A percentile compares a stretch with the other conserved stretches of the same genome.
phyloP scores from a whole-genome alignment of 1,139 yeast species.

The Pichia sp. region DNA sequence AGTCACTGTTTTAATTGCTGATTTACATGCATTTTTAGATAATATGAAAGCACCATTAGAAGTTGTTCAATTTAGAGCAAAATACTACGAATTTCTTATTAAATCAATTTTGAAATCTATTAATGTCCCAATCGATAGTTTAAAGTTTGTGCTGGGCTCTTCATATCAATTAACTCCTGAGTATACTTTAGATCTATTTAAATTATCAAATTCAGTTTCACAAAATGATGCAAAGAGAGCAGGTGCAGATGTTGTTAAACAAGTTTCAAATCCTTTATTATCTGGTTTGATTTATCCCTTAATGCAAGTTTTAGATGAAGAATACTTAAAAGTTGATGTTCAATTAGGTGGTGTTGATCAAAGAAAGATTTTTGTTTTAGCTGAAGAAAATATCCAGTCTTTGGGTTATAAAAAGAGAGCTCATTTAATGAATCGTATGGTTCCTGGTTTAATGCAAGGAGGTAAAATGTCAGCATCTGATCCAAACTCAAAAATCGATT shows the following conservation, averaged over 20 bases:
- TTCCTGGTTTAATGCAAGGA: conserved; percentile 94
- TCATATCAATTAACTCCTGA: conserved; percentile 74
- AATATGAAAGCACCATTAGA: conserved; percentile 98
- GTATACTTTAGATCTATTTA: conserved; percentile 85
- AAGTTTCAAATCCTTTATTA: conserved; percentile 86
- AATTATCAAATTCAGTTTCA: conserved; percentile 72
- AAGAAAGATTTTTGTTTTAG: conserved; percentile 93
- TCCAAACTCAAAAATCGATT: conserved; percentile 93
- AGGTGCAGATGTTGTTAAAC: conserved; percentile 99
- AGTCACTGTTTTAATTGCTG: conserved; percentile 90
- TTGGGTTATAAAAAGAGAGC: conserved; percentile 96
- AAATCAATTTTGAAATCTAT: conserved; percentile 80
- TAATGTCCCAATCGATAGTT: conserved; percentile 85
- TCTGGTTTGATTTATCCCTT: conserved; percentile 94
- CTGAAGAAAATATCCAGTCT: conserved; percentile 85
- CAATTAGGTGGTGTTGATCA: conserved; percentile 99
- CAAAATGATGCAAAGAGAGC: conserved; percentile 98
- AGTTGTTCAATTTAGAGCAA: conserved; percentile 80
- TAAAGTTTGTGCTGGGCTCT: conserved; percentile 80
- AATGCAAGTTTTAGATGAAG: conserved; percentile 98
- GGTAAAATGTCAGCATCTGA: conserved; percentile 99
- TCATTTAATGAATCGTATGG: conserved; percentile 98
- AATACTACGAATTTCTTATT: conserved; percentile 77
- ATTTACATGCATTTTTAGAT: conserved; percentile 92
- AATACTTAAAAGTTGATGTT: conserved; percentile 80